phyloP scores from a whole-genome alignment of 306 rosid genomes.

The Medicago lupulina region DNA sequence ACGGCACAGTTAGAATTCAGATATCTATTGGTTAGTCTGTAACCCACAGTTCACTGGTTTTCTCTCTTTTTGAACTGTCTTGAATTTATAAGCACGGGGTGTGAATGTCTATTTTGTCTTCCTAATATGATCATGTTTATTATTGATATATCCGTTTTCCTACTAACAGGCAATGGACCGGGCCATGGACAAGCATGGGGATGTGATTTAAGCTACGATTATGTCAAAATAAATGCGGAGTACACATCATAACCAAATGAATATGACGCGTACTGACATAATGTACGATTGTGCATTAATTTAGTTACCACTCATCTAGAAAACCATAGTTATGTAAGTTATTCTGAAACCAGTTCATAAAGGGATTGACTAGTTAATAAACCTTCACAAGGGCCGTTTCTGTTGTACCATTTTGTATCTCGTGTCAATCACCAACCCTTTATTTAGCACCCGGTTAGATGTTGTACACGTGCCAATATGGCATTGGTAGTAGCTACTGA shows the following conservation, averaged over 20 bases:
- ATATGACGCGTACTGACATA: neutral
- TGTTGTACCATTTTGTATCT: neutral
- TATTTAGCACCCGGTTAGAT: neutral
- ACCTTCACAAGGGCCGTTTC: too few species aligned
- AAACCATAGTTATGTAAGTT: neutral
- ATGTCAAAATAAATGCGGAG: slow-evolving; percentile 89
- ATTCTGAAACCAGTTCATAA: neutral
- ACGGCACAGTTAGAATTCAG: slow-evolving; percentile 71
- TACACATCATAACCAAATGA: slow-evolving; percentile 63
- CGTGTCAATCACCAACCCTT: neutral
- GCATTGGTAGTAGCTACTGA: neutral
- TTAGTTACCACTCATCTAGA: neutral
- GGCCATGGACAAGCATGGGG: slow-evolving; percentile 94
- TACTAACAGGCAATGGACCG: slow-evolving; percentile 70
- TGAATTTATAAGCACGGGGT: neutral
- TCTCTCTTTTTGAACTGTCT: neutral
- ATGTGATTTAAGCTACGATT: slow-evolving; percentile 88
- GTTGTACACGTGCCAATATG: neutral
- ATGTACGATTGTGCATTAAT: neutral
- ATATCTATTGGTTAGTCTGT: slow-evolving; percentile 73
- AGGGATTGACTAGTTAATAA: slow-evolving; percentile 1
- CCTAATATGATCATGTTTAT: neutral
- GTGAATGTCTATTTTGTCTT: neutral
- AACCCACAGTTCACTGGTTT: neutral
- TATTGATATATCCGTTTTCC: slow-evolving; percentile 14